Percentiles rank a stretch among this genome's conserved stretches.
These are phyloP conservation scores for Camelina hispida DNA, from an alignment of 345 rosid genomes.

Conservation along the genomic window DNA sequence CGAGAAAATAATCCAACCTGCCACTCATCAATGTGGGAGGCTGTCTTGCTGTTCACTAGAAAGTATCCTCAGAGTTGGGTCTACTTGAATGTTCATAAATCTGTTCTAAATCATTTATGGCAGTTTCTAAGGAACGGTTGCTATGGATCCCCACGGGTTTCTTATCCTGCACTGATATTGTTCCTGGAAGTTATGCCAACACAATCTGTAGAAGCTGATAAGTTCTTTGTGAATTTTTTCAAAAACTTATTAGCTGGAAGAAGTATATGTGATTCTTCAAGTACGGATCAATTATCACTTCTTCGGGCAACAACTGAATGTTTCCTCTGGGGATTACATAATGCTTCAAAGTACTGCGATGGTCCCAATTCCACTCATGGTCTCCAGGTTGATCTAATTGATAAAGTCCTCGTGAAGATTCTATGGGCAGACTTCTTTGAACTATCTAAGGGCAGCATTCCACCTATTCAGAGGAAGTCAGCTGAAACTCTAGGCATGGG, in stretches of 20 bases:
- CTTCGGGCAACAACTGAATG: constrained; percentile 78
- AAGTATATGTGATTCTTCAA: constrained; percentile 57
- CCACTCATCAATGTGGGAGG: constrained; percentile 96
- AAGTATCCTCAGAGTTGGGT: constrained; percentile 85
- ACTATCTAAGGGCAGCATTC: constrained; percentile 42
- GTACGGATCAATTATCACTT: constrained; percentile 58
- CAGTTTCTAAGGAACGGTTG: constrained; percentile 85
- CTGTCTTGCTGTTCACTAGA: constrained; percentile 70
- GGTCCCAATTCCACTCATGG: constrained; percentile 52
- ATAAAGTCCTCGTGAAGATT: constrained; percentile 70
- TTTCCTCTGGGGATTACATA: constrained; percentile 78
- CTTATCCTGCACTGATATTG: constrained; percentile 87
- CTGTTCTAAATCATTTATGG: constrained; percentile 67
- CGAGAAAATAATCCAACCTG: constrained; percentile 86
- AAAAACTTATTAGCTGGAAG: constrained; percentile 84
- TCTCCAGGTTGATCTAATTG: constrained; percentile 60
- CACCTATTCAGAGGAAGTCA: constrained; percentile 45
- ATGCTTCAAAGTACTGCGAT: constrained; percentile 71
- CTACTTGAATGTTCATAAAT: constrained; percentile 66
- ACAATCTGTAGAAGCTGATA: constrained; percentile 61
- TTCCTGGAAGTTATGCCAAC: constrained; percentile 73
- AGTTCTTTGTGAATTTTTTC: constrained; percentile 73
- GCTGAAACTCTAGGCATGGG: constrained; percentile 46
- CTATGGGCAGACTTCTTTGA: constrained; percentile 73
- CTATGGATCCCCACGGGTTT: constrained; percentile 84